A percentile compares a stretch with the other conserved stretches of the same genome.
Conservation (phyloP, 2,329 filamentous ascomycete genomes). For the Aspergillus intermedius region DNA sequence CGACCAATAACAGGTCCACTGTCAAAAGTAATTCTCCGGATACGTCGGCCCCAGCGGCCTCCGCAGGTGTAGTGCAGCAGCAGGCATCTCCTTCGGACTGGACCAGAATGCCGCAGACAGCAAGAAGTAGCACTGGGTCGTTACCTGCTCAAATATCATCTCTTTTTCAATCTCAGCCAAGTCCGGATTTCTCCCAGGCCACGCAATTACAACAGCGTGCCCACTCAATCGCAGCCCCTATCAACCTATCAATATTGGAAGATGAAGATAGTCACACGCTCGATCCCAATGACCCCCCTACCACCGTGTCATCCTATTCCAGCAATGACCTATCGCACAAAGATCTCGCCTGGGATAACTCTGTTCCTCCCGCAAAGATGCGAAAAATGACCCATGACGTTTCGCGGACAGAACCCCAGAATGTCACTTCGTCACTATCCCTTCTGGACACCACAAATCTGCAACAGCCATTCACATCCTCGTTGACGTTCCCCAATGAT, state of each 20-base stretch:
- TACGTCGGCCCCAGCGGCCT: slow-evolving; percentile 19
- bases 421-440: slow-evolving; percentile 27
- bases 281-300: slow-evolving; percentile 14
- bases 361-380: slow-evolving; percentile 33
- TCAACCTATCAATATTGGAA: slow-evolving; percentile 47
- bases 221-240: slow-evolving; percentile 39
- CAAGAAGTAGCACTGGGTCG: slow-evolving; percentile 9
- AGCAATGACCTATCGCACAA: slow-evolving; percentile 22
- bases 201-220: slow-evolving; percentile 28
- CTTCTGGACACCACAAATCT: slow-evolving; percentile 26
- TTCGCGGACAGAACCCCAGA: slow-evolving; percentile 23
- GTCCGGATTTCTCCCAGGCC: slow-evolving; percentile 45
- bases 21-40: slow-evolving; percentile 32
- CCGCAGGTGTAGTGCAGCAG: slow-evolving; percentile 18
- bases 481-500: slow-evolving; percentile 47
- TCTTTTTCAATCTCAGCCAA: slow-evolving; percentile 45
- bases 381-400: slow-evolving; percentile 30
- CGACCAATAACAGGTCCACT: slow-evolving; percentile 13
- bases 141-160: slow-evolving; percentile 21
- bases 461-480: slow-evolving; percentile 52
- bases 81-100: slow-evolving; percentile 28
- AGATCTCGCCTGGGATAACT: slow-evolving; percentile 20
- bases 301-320: slow-evolving; percentile 14
- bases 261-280: slow-evolving; percentile 47
- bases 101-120: slow-evolving; percentile 28